phyloP scores from a whole-genome alignment of 108 stramenopile species.

The Fistulifera solaris region DNA sequence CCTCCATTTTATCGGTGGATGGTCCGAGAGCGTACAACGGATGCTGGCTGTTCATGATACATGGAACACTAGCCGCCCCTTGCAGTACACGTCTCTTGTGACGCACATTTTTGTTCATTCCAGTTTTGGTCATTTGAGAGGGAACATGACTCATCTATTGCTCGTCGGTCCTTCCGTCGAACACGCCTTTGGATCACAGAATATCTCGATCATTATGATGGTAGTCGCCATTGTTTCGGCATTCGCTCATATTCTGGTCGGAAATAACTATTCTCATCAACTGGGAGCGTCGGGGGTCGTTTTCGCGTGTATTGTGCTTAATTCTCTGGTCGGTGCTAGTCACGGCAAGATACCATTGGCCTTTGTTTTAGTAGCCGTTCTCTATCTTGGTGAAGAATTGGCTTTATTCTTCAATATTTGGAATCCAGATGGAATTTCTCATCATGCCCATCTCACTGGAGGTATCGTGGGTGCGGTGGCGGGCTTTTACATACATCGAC shows the following conservation, averaged over 20 bases:
- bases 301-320: constrained; percentile 26
- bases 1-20: background rate
- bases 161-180: constrained; percentile 20
- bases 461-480: constrained; percentile 21
- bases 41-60: constrained; percentile 2
- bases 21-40: background rate
- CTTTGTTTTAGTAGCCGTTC: constrained; percentile 17
- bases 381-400: constrained; percentile 25
- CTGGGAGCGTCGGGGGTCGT: constrained; percentile 24
- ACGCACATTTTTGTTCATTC: constrained; percentile 20
- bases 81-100: constrained; percentile 11
- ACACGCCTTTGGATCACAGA: constrained; percentile 15
- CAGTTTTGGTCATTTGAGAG: constrained; percentile 14
- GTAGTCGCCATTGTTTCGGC: constrained; percentile 16
- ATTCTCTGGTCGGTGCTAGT: constrained; percentile 14
- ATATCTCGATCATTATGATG: constrained; percentile 11
- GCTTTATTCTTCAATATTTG: constrained; percentile 11
- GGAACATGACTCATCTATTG: constrained; percentile 23
- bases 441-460: constrained; percentile 24
- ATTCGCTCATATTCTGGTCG: constrained; percentile 21
- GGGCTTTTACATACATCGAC: constrained; percentile 17
- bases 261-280: constrained; percentile 13
- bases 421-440: constrained; percentile 13
- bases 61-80: background rate
- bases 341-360: constrained; percentile 16